phyloP scores from a whole-genome alignment of 2,329 filamentous ascomycete genomes.

The Pseudocercospora fuligena region DNA sequence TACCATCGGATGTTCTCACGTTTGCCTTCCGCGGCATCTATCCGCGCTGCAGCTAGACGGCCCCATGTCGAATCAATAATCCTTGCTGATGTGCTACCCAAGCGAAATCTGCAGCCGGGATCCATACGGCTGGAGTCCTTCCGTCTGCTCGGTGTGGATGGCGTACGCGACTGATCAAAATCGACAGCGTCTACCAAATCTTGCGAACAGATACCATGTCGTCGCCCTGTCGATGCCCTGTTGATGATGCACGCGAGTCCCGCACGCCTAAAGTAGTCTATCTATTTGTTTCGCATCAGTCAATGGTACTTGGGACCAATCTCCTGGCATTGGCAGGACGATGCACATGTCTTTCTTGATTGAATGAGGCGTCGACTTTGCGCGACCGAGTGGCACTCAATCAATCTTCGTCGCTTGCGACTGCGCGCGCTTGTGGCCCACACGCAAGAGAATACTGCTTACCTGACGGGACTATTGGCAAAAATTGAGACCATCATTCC shows the following conservation, averaged over 20 bases:
- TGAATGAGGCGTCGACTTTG: constrained; percentile 13
- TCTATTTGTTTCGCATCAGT: constrained; percentile 6
- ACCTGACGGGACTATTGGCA: constrained; percentile 17
- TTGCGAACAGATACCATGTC: background rate
- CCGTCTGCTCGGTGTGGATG: constrained; percentile 13
- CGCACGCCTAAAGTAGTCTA: background rate
- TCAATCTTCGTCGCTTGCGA: constrained; percentile 8
- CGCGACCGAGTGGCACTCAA: constrained; percentile 21
- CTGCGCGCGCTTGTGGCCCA: background rate
- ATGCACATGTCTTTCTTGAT: constrained; percentile 9
- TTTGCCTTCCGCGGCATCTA: constrained; percentile 8
- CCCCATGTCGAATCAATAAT: constrained; percentile 8
- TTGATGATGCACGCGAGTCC: constrained; percentile 5
- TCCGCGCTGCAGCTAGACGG: constrained; percentile 8
- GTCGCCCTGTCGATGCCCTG: constrained; percentile 4
- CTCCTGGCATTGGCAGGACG: constrained; percentile 5
- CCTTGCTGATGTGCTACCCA: constrained; percentile 19
- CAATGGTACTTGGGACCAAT: constrained; percentile 1
- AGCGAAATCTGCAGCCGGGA: constrained; percentile 11
- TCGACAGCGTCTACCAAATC: constrained; percentile 2
- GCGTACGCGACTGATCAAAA: constrained; percentile 16
- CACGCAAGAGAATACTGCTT: background rate
- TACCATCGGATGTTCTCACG: background rate
- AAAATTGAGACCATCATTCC: background rate
- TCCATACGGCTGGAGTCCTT: constrained; percentile 11